Conservation (phyloP, 352 stramenopile species). For the Bremia lactucae region DNA sequence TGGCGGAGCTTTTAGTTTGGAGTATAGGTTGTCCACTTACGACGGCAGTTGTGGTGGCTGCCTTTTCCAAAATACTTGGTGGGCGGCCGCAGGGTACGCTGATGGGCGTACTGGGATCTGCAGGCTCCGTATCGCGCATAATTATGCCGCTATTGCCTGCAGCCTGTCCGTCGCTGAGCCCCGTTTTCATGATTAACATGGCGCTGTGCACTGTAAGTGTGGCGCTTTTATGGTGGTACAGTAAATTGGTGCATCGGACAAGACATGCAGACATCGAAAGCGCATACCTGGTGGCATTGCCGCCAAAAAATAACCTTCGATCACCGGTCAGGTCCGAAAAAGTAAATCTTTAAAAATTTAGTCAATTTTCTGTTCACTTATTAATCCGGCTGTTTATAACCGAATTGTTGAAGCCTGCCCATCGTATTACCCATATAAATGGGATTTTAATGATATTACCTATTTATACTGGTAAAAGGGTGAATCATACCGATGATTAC, state of each 20-base stretch:
- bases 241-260: conserved; percentile 30
- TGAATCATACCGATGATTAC: no score
- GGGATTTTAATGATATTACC: no score
- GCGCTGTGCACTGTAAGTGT: conserved; percentile 42
- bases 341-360: conserved; percentile 17
- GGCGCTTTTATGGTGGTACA: conserved; percentile 47
- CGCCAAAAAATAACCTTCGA: conserved; percentile 19
- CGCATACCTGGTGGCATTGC: conserved; percentile 12
- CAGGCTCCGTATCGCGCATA: conserved; percentile 57
- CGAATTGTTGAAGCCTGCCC: no score
- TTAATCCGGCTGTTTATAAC: no score
- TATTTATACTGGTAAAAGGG: no score
- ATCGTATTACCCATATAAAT: no score
- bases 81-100: conserved; percentile 57
- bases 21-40: conserved; percentile 65
- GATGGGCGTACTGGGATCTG: conserved; percentile 58
- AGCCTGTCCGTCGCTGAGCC: conserved; percentile 42
- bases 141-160: conserved; percentile 51
- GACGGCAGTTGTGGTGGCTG: conserved; percentile 49
- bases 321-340: conserved; percentile 33
- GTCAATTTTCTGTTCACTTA: no score
- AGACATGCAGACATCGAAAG: conserved; percentile 32
- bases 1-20: conserved; percentile 57
- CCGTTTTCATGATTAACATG: conserved; percentile 72
- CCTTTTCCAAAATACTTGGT: conserved; percentile 59